Percentiles rank a stretch among this genome's conserved stretches.
These are phyloP conservation scores for Phialophora macrospora DNA, from an alignment of 2,329 filamentous ascomycete species.

Conservation along the genomic window DNA sequence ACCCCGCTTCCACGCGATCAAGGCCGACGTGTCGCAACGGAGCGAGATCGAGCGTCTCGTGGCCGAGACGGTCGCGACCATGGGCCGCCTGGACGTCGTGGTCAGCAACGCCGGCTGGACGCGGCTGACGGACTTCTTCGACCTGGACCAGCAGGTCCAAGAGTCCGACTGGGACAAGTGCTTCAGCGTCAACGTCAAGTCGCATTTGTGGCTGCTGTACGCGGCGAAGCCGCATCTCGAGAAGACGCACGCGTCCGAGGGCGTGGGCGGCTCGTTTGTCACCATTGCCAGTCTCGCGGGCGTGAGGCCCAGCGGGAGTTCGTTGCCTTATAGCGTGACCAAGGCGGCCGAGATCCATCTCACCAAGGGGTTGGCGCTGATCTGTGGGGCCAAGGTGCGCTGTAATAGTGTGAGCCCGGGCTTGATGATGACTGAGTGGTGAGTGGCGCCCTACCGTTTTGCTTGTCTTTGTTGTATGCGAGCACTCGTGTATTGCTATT, in stretches of 20 bases:
- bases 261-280: conserved; percentile 30
- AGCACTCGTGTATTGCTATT: too few relatives aligned
- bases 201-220: conserved; percentile 64
- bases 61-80: conserved; percentile 49
- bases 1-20: conserved; percentile 39
- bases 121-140: conserved; percentile 46
- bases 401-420: conserved; percentile 70
- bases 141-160: conserved; percentile 38
- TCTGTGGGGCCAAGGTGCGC: conserved; percentile 65
- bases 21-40: conserved; percentile 36
- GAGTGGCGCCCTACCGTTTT: conserved; percentile 13
- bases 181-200: conserved; percentile 67
- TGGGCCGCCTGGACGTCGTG: conserved; percentile 56
- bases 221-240: conserved; percentile 61
- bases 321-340: conserved; percentile 73
- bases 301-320: conserved; percentile 66
- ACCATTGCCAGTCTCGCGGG: conserved; percentile 69
- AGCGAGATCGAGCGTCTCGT: conserved; percentile 47
- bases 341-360: conserved; percentile 76
- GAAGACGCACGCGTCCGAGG: conserved; percentile 43
- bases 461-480: too few relatives aligned
- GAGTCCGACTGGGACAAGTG: conserved; percentile 66
- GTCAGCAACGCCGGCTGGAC: conserved; percentile 50
- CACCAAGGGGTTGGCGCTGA: conserved; percentile 67
- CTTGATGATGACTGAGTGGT: conserved; percentile 70